Evolutionary conservation across 768 basidiomycete genomes (phyloP).

Genomic region (Kwoniella bestiolae): DNA sequence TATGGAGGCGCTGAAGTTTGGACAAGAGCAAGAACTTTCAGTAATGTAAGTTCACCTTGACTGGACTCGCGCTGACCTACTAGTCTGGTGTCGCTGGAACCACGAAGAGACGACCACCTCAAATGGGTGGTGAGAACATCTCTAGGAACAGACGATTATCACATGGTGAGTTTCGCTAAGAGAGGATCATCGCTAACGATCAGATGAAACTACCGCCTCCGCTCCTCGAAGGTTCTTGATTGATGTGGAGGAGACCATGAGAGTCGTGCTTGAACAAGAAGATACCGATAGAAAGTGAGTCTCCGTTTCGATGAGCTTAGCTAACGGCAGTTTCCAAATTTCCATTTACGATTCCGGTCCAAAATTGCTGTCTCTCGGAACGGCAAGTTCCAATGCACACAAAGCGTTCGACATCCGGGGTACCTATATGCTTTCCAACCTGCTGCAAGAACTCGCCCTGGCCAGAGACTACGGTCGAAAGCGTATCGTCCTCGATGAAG

Average conservation of each 20-base stretch:
- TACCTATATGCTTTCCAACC: conserved; percentile 98
- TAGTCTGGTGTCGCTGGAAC: conserved; percentile 76
- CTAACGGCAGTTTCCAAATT: conserved; percentile 62
- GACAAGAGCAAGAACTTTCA: conserved; percentile 84
- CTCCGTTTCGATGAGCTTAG: background rate
- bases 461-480: conserved; percentile 93
- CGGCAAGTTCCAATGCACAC: conserved; percentile 96
- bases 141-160: conserved; percentile 77
- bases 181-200: conserved; percentile 3
- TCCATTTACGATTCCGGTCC: conserved; percentile 95
- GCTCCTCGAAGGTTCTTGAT: conserved; percentile 89
- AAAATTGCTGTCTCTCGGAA: conserved; percentile 93
- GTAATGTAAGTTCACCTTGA: conserved; percentile 66
- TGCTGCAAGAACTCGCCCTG: conserved; percentile 96
- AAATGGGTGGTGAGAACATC: conserved; percentile 78
- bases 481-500: conserved; percentile 97
- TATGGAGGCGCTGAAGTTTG: conserved; percentile 80
- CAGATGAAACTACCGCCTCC: conserved; percentile 75
- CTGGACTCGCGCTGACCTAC: conserved; percentile 2
- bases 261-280: conserved; percentile 93
- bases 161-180: conserved; percentile 62
- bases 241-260: conserved; percentile 97
- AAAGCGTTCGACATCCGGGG: conserved; percentile 97
- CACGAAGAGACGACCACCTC: conserved; percentile 70
- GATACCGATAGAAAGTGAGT: conserved; percentile 86